phyloP scores from a whole-genome alignment of 2,329 filamentous ascomycete genomes.

The Colletotrichum sp. region DNA sequence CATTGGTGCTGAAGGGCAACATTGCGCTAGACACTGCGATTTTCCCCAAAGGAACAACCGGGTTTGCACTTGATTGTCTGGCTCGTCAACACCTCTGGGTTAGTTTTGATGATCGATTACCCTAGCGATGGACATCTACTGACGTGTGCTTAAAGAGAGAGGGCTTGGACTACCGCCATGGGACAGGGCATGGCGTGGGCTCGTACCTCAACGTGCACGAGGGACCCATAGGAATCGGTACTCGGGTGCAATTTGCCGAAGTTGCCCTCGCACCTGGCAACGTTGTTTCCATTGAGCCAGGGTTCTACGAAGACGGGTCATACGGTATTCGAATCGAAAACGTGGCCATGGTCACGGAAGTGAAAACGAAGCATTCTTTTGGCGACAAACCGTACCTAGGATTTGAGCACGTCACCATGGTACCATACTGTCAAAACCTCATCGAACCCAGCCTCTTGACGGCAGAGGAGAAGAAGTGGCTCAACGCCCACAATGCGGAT shows the following conservation, averaged over 20 bases:
- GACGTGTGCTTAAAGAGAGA: slow-evolving; percentile 53
- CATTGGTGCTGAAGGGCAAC: slow-evolving; percentile 91
- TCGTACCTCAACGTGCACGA: slow-evolving; percentile 98
- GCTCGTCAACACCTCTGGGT: slow-evolving; percentile 94
- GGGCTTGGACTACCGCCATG: slow-evolving; percentile 93
- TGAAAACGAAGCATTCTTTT: slow-evolving; percentile 85
- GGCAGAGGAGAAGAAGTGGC: slow-evolving; percentile 77
- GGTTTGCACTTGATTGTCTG: slow-evolving; percentile 87
- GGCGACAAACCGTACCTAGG: slow-evolving; percentile 93
- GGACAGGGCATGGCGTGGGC: slow-evolving; percentile 94
- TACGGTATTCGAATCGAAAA: slow-evolving; percentile 98
- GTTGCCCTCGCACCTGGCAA: slow-evolving; percentile 91
- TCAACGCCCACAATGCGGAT: slow-evolving; percentile 85
- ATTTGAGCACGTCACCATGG: slow-evolving; percentile 98
- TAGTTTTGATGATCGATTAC: slow-evolving; percentile 30
- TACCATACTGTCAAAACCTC: slow-evolving; percentile 89
- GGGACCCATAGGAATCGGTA: slow-evolving; percentile 95
- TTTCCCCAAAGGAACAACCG: slow-evolving; percentile 94
- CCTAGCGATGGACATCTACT: slow-evolving; percentile 13
- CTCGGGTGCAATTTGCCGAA: slow-evolving; percentile 88
- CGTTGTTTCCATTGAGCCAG: slow-evolving; percentile 94
- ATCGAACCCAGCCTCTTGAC: slow-evolving; percentile 79
- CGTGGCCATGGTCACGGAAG: slow-evolving; percentile 87
- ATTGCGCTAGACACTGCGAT: slow-evolving; percentile 86
- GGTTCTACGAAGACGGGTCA: slow-evolving; percentile 94